A percentile compares a stretch with the other conserved stretches of the same genome.
phyloP scores from a whole-genome alignment of 2,329 filamentous ascomycete species.

The Cytospora piceae region DNA sequence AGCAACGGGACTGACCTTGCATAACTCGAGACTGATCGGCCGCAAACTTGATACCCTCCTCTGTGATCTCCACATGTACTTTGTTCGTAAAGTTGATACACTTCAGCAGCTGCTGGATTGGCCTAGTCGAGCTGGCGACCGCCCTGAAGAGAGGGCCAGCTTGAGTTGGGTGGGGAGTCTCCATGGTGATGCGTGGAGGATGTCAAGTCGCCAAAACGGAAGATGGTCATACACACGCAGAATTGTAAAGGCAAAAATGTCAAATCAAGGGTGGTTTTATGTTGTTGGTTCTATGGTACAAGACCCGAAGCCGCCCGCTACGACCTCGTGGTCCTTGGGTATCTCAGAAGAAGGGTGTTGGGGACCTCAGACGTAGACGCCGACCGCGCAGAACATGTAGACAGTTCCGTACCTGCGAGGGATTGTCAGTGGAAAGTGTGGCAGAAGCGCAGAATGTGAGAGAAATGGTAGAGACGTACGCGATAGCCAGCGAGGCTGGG shows the following conservation, averaged over 20 bases:
- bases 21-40: conserved; percentile 88
- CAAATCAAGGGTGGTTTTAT: conserved; percentile 33
- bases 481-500: conserved; percentile 86
- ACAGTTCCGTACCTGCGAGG: conserved; percentile 82
- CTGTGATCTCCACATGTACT: conserved; percentile 72
- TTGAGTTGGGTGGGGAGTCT: conserved; percentile 23
- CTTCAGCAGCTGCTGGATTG: conserved; percentile 66
- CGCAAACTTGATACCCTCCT: conserved; percentile 83
- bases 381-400: conserved; percentile 98
- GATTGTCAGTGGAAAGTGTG: conserved; percentile 21
- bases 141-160: conserved; percentile 67
- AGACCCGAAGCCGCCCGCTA: conserved; percentile 35
- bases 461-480: conserved; percentile 61
- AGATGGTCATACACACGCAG: conserved; percentile 26
- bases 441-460: background rate
- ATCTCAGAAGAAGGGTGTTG: conserved; percentile 31
- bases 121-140: conserved; percentile 76
- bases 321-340: conserved; percentile 31
- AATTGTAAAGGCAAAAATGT: conserved; percentile 21
- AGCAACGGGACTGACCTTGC: conserved; percentile 68
- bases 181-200: conserved; percentile 22
- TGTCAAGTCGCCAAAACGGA: conserved; percentile 1
- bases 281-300: conserved; percentile 48
- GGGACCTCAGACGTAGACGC: conserved; percentile 89
- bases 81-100: conserved; percentile 64